A percentile compares a stretch with the other conserved stretches of the same genome.
phyloP scores from a whole-genome alignment of 2,329 filamentous ascomycete species.

The Aspergillus sergii region DNA sequence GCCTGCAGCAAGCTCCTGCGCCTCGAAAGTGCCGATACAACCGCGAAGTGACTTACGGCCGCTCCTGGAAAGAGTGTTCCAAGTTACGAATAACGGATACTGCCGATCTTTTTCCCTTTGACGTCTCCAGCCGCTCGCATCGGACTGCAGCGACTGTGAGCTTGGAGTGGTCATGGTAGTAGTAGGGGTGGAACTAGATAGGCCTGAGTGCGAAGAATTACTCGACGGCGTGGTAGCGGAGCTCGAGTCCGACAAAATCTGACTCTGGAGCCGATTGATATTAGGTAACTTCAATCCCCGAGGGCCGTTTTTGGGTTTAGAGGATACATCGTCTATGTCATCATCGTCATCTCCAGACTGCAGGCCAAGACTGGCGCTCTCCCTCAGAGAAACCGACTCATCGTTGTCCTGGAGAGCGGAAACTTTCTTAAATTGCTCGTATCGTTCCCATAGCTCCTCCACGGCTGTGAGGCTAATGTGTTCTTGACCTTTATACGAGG shows the following conservation, averaged over 20 bases:
- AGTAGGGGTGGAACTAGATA: slow-evolving; percentile 42
- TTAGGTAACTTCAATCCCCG: slow-evolving; percentile 33
- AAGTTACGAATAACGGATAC: slow-evolving; percentile 88
- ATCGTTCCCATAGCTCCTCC: slow-evolving; percentile 67
- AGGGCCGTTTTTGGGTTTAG: slow-evolving; percentile 17
- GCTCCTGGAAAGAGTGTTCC: slow-evolving; percentile 72
- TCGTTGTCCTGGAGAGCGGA: slow-evolving; percentile 31
- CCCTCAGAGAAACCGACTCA: slow-evolving; percentile 20
- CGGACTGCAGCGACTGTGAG: slow-evolving; percentile 41
- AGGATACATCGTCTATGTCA: slow-evolving; percentile 29
- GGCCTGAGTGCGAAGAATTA: slow-evolving; percentile 49
- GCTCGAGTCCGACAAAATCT: slow-evolving; percentile 41
- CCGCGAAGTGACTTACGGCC: slow-evolving; percentile 75
- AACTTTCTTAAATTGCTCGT: slow-evolving; percentile 47
- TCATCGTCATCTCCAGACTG: slow-evolving; percentile 33
- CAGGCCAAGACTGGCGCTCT: slow-evolving; percentile 13
- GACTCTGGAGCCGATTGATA: slow-evolving; percentile 38
- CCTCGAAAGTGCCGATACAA: slow-evolving; percentile 93
- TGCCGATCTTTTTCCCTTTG: slow-evolving; percentile 45
- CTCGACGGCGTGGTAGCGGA: slow-evolving; percentile 45
- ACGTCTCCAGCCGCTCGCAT: slow-evolving; percentile 20
- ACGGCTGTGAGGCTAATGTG: slow-evolving; percentile 69
- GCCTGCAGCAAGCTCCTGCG: slow-evolving; percentile 71
- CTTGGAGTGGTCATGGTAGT: slow-evolving; percentile 48
- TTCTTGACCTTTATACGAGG: slow-evolving; percentile 71